Conservation (phyloP, 192 early-diverging fungal species). For the Coemansia sp. region DNA sequence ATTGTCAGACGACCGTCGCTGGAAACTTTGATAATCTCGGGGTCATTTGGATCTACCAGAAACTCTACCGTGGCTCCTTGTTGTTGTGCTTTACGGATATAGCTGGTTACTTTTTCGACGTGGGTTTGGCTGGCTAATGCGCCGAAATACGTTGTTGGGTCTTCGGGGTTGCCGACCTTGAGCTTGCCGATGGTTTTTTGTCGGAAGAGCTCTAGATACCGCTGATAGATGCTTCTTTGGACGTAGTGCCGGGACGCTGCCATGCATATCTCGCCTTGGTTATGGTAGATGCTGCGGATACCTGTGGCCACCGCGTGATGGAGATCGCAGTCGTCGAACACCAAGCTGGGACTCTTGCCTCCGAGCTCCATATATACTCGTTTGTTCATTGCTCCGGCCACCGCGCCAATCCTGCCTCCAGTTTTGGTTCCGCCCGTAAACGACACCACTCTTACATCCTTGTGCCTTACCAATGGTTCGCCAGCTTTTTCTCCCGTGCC, state of each 20-base stretch:
- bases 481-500: slow-evolving; percentile 73
- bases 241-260: slow-evolving; percentile 81
- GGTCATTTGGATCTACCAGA: slow-evolving; percentile 26
- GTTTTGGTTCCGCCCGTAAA: slow-evolving; percentile 79
- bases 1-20: slow-evolving; percentile 37
- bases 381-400: slow-evolving; percentile 69
- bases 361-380: slow-evolving; percentile 82
- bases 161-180: slow-evolving; percentile 70
- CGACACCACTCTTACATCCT: slow-evolving; percentile 66
- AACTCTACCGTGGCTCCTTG: slow-evolving; percentile 64
- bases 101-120: slow-evolving; percentile 68
- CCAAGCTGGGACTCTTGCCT: slow-evolving; percentile 81
- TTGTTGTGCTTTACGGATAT: slow-evolving; percentile 64
- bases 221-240: slow-evolving; percentile 64
- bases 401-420: slow-evolving; percentile 63
- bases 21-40: slow-evolving; percentile 32
- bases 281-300: slow-evolving; percentile 67
- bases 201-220: slow-evolving; percentile 65
- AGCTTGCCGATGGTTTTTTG: slow-evolving; percentile 49
- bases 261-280: slow-evolving; percentile 82
- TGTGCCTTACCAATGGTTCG: slow-evolving; percentile 68
- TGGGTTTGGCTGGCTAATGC: slow-evolving; percentile 71
- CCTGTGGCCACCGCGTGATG: slow-evolving; percentile 70
- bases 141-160: slow-evolving; percentile 66
- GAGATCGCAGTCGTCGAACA: slow-evolving; percentile 77